Evolutionary conservation across 2,329 filamentous ascomycete species (phyloP).

Genomic region (Fusarium tuaranense): DNA sequence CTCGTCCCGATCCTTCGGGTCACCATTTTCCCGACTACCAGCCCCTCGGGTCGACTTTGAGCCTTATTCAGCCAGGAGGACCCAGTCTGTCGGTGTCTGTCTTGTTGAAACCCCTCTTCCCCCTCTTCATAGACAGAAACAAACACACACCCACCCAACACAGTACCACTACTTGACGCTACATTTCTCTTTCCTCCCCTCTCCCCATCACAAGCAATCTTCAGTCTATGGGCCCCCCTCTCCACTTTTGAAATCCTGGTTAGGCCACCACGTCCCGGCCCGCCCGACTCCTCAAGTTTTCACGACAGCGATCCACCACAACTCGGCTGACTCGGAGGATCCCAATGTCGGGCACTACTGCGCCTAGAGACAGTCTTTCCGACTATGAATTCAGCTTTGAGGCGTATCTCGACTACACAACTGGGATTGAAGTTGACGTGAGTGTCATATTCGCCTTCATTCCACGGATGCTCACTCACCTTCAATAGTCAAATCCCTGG

Average conservation of each 20-base stretch:
- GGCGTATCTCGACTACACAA: conserved; percentile 11
- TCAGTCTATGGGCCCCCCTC: not conserved
- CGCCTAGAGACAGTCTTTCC: conserved; percentile 7
- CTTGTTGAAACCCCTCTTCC: not conserved
- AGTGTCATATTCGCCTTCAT: not conserved
- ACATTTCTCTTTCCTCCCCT: not conserved
- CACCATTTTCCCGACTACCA: conserved; percentile 7
- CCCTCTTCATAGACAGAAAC: not conserved
- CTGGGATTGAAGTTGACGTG: conserved; percentile 16
- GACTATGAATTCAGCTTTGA: conserved; percentile 22
- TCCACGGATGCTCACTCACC: conserved; percentile 6
- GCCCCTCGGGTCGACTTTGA: not conserved
- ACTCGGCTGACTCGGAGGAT: not conserved
- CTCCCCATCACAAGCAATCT: not conserved
- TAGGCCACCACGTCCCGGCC: not conserved
- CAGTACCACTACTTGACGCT: not conserved
- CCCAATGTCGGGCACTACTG: not conserved
- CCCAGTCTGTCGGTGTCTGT: conserved; percentile 6
- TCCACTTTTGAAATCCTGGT: conserved; percentile 3
- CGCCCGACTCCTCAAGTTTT: not conserved
- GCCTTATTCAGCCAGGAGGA: not conserved
- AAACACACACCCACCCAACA: not conserved
- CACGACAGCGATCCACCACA: not conserved
- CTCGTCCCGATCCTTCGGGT: conserved; percentile 6
- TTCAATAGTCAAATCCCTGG: conserved; percentile 13